phyloP scores from a whole-genome alignment of 116 monocot genomes.

The Trichopus zeylanicus region DNA sequence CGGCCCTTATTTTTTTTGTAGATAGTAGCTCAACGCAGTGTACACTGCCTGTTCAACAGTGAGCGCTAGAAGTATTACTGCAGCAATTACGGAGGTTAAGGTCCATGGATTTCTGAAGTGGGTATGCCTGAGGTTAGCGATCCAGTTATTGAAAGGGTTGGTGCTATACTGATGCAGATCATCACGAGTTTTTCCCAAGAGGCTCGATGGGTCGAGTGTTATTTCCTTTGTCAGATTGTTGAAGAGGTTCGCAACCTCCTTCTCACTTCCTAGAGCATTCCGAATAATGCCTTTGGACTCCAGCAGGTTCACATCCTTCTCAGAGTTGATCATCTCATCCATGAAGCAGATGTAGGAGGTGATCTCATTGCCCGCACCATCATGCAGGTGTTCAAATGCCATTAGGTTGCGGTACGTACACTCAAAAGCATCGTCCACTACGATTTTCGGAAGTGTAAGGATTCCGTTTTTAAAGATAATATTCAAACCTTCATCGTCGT shows the following conservation, averaged over 20 bases:
- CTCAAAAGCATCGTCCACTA: slow-evolving; percentile 58
- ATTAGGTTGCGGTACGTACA: slow-evolving; percentile 60
- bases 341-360: slow-evolving; percentile 85
- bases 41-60: slow-evolving; percentile 54
- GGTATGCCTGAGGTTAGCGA: slow-evolving; percentile 59
- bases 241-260: slow-evolving; percentile 74
- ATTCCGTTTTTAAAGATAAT: slow-evolving; percentile 53
- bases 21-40: slow-evolving; percentile 33
- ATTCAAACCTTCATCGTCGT: slow-evolving; percentile 28
- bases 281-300: slow-evolving; percentile 45
- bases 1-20: no score
- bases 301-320: slow-evolving; percentile 56
- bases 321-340: slow-evolving; percentile 75
- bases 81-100: slow-evolving; percentile 48
- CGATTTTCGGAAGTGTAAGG: slow-evolving; percentile 39
- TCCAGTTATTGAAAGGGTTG: slow-evolving; percentile 53
- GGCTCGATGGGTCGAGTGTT: slow-evolving; percentile 35
- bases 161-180: slow-evolving; percentile 45
- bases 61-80: slow-evolving; percentile 51
- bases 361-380: slow-evolving; percentile 51
- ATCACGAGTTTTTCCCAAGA: slow-evolving; percentile 32
- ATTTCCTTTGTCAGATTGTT: slow-evolving; percentile 56
- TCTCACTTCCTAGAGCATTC: slow-evolving; percentile 70
- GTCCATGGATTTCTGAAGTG: slow-evolving; percentile 83
- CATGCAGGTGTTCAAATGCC: slow-evolving; percentile 85